These are phyloP conservation scores for Gossypium davidsonii DNA, from an alignment of 441 rosid species.

Conservation along the genomic window DNA sequence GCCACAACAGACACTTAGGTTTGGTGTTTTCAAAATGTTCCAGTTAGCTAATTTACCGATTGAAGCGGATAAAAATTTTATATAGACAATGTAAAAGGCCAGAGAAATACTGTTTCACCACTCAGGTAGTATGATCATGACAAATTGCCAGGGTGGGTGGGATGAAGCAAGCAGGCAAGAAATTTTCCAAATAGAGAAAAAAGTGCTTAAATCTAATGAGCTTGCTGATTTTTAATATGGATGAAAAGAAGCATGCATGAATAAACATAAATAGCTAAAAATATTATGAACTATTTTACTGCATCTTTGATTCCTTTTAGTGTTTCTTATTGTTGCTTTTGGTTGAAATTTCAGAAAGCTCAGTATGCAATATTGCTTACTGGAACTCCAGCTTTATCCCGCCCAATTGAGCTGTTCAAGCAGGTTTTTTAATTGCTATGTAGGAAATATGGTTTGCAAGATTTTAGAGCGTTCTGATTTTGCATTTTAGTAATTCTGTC, in stretches of 20 bases:
- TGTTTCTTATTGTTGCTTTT: constrained; percentile 17
- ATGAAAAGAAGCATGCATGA: neutral
- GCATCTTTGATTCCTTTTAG: neutral
- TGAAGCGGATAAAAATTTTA: neutral
- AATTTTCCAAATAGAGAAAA: neutral
- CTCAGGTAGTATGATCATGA: neutral
- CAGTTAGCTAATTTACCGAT: neutral
- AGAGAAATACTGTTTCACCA: neutral
- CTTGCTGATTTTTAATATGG: neutral
- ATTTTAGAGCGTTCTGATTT: constrained; percentile 7
- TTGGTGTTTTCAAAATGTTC: constrained; percentile 5
- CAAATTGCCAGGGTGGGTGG: neutral
- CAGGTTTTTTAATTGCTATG: constrained; percentile 45
- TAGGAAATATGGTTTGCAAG: constrained; percentile 8
- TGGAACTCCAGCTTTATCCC: constrained; percentile 96
- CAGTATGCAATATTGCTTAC: constrained; percentile 73
- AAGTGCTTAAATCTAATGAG: neutral
- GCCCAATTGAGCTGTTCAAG: constrained; percentile 92
- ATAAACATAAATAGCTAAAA: neutral
- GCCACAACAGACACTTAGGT: constrained; percentile 8
- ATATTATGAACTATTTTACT: neutral
- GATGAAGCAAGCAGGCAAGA: neutral
- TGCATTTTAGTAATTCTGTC: constrained; percentile 2
- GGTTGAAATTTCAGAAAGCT: constrained; percentile 67
- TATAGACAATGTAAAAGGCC: neutral